A percentile compares a stretch with the other conserved stretches of the same genome.
Conservation (phyloP, 176 grass and related monocot species). For the Eragrostis curvula region DNA sequence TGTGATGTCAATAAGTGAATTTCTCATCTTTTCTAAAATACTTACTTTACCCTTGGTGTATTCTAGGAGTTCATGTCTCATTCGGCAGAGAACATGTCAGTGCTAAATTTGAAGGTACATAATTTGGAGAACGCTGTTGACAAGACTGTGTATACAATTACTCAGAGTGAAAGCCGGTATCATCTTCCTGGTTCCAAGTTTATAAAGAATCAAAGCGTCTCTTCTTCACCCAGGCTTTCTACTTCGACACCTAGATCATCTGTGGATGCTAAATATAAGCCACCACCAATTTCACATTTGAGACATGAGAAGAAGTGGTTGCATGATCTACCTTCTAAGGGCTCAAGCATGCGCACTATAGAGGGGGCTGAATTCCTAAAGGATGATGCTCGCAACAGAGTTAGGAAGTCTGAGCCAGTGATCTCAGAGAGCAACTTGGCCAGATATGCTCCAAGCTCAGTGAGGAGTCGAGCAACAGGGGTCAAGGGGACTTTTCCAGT, state of each 20-base stretch:
- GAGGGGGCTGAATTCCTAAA: slow-evolving; percentile 50
- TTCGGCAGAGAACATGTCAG: slow-evolving; percentile 75
- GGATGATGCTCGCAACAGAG: slow-evolving; percentile 36
- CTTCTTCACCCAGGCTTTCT: slow-evolving; percentile 77
- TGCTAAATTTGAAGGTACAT: slow-evolving; percentile 76
- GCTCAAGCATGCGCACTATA: slow-evolving; percentile 44
- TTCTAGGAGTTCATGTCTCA: slow-evolving; percentile 81
- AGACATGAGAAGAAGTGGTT: slow-evolving; percentile 67
- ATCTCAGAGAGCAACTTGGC: slow-evolving; percentile 36
- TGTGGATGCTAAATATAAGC: slow-evolving; percentile 63
- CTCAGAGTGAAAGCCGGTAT: slow-evolving; percentile 72
- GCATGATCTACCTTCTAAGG: slow-evolving; percentile 53
- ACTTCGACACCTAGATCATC: slow-evolving; percentile 64
- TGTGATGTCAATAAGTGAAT: neutral
- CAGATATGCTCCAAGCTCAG: slow-evolving; percentile 50
- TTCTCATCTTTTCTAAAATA: slow-evolving; percentile 15
- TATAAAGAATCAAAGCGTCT: slow-evolving; percentile 67
- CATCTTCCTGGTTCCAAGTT: slow-evolving; percentile 63
- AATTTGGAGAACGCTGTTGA: slow-evolving; percentile 82
- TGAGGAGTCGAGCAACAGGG: slow-evolving; percentile 6
- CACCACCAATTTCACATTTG: slow-evolving; percentile 48
- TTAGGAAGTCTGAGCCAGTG: slow-evolving; percentile 35
- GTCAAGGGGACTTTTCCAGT: slow-evolving; percentile 41
- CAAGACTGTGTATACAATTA: slow-evolving; percentile 61
- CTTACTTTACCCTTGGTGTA: neutral